Base-by-base conservation (phyloP, 306 rosid species). In the Prinsepia uniflora region DNA sequence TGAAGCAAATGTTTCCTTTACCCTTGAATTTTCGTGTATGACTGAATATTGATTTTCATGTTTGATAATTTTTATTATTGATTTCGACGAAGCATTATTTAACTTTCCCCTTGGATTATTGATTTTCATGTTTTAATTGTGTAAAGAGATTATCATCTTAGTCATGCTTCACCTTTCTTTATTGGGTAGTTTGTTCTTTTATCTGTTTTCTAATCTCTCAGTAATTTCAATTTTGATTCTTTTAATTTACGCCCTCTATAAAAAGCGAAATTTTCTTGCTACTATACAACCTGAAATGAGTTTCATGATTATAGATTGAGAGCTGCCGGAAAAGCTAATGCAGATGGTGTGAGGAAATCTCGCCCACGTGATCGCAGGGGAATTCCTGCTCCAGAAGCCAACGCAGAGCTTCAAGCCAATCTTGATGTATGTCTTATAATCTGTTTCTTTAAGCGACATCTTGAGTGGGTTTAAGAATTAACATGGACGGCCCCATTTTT, bases 391-490 rank as follows among this genome's bases (percentile, higher is more conserved):
- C 97, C 89, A 65, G 97, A 89, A 69, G 99, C 96, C 62, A 87
- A 95, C 79, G 97, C 99, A 34, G 99, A 95, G 81, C 86, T 91
- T 81, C 99, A 91, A 81, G 87, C 86, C 74, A 95, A 95, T 72
- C 87, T 95, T 61, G 99, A 95, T 78, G 99, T 95, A 89, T 60
- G 89, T 72, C 67, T 55, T 44, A 52, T 77, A 63, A 76, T 43
- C 72, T 68, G 40, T 47, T 58, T 69, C 73, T 41, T 76, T 76
- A 39, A 30, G 74, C 49, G 45, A 18, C 19, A 22, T 1, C 63
- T 39, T 71, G 43, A 6, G 42, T 50, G 17, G 19, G 14, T 15
- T 43, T 52, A 24, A 56, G 68, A 76, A 64, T 72, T 69, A 44
- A 6, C 36, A 18, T 54, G 15, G 56, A 20, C 19, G 43, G 41